Base-by-base conservation (phyloP, 257 asterid species). In the Solanum virginianum region DNA sequence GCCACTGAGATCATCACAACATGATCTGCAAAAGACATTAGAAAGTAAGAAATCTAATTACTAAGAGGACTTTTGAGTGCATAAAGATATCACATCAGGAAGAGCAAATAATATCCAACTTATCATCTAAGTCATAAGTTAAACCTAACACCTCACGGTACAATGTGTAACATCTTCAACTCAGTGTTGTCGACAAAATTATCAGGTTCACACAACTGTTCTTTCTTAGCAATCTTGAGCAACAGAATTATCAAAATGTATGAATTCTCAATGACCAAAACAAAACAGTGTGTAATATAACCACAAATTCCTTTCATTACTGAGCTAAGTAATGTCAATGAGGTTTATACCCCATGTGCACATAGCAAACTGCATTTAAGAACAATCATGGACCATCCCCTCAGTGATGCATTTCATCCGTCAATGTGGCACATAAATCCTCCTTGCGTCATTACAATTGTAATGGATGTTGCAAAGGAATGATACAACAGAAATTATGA, bases 1-100 rank as follows among this genome's bases (percentile, higher is more conserved):
- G 94, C 95, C 55, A 94, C 93, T 56, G 99, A 92, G 84, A 95
- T 92, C 97, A 92, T 93, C 93, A 90, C 94, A 88, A 95, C 97
- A 56, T 93, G 93, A 86, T 94, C 99, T 97, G 99, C 96, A 94
- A 86, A 84, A 88, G 68, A 89, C 43, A 75, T 24, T 24, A 22
- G 81, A 13, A 43, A 24, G 51, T 49, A 24, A 74, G 41, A 74
- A 69, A 47, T 47, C 59, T 74, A n/a, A 72, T 56, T n/a, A 49
- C 43, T 47, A 22, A 75, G 51, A 51, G 45, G 63, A 77, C 16
- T 77, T 32, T 77, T 1, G 2, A 24, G 60, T 77, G 82, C 45
- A 75, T 47, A 16, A 72, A 22, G 62, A 75, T 22, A 49, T 49
- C 62, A 49, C 15, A 77, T 51, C 24, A 77, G 82, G n/a, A 77